Base-by-base conservation (phyloP, 257 asterid genomes). In the Fraxinus anomala region DNA sequence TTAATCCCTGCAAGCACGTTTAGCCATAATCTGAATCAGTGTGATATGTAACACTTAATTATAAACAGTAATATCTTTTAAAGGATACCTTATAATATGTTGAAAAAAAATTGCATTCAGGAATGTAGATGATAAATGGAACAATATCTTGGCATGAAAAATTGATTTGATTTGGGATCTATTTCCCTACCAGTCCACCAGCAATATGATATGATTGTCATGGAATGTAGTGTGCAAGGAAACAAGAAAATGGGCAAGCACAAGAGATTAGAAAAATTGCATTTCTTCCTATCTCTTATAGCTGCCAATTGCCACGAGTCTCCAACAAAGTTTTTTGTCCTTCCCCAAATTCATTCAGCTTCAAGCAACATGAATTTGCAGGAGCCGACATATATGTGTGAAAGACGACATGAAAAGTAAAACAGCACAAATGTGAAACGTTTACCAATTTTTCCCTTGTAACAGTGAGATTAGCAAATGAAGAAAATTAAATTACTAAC, bases 1-100 rank as follows among this genome's bases (percentile, higher is more conserved):
- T 96, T 76, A 96, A 84, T 76, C 96, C 98, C 99, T 96, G 97
- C 89, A 87, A 82, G 59, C 77, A 82, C 77, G 79, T 77, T 84
- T 54, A 74, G 61, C 69, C 84, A 83, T 26, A 42, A 72, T 66
- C 82, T 49, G 79, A 68, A 70, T 81, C 76, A 82, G 79, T 66
- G 61, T 40, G 14, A 3, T 11, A 11, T 11, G 16, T 1, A 30
- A 3, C 31, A 40, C 1, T 30, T 30, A 30, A 30, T 30, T 30
- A 30, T 30, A 30, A 30, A 30, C 31, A 30, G 31, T 30, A 30
- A 30, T 30, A 1, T 30, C 31, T 30, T 30, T 30, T 30, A 30
- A 30, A 30, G 31, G 31, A 30, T 30, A 30, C 31, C 31, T 30
- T 30, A 30, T 1, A 30, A 30, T 30, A 30, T 30, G 31, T 30